phyloP scores from a whole-genome alignment of 192 early-diverging fungal genomes.

The Backusella liffmaniae region DNA sequence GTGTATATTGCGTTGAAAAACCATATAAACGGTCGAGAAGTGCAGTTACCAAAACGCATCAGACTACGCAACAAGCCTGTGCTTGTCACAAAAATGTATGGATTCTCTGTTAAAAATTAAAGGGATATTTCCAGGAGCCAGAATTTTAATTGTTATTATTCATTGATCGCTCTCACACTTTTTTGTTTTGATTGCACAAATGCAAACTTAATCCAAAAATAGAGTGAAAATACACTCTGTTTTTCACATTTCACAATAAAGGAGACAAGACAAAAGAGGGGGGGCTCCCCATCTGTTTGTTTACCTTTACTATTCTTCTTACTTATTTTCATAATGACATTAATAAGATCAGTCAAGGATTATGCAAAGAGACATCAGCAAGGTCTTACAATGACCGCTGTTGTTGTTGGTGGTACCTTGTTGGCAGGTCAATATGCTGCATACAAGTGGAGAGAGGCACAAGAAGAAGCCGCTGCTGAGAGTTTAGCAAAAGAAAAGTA shows the following conservation, averaged over 20 bases:
- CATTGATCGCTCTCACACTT: not conserved
- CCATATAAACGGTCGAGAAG: not conserved
- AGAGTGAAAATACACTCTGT: not conserved
- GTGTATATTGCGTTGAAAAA: not conserved
- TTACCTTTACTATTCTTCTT: not conserved
- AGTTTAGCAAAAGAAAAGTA: constrained; percentile 78
- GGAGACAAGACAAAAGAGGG: not conserved
- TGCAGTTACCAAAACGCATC: not conserved
- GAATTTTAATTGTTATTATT: not conserved
- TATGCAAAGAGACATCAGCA: constrained; percentile 67
- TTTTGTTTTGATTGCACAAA: not conserved
- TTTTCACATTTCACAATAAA: no score
- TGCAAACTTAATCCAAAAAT: not conserved
- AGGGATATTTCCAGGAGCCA: no score
- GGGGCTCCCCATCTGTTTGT: not conserved
- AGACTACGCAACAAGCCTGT: not conserved
- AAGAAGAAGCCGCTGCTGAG: constrained; percentile 63
- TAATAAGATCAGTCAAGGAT: constrained; percentile 51
- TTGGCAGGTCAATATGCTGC: constrained; percentile 71
- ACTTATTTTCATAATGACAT: constrained; percentile 1
- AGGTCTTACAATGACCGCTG: constrained; percentile 61
- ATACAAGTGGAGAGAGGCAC: constrained; percentile 70
- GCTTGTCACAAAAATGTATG: not conserved
- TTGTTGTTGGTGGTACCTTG: constrained; percentile 66
- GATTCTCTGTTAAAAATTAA: not conserved